Base-by-base conservation (phyloP, 2,329 filamentous ascomycete species). In the Samsoniella hepiali region DNA sequence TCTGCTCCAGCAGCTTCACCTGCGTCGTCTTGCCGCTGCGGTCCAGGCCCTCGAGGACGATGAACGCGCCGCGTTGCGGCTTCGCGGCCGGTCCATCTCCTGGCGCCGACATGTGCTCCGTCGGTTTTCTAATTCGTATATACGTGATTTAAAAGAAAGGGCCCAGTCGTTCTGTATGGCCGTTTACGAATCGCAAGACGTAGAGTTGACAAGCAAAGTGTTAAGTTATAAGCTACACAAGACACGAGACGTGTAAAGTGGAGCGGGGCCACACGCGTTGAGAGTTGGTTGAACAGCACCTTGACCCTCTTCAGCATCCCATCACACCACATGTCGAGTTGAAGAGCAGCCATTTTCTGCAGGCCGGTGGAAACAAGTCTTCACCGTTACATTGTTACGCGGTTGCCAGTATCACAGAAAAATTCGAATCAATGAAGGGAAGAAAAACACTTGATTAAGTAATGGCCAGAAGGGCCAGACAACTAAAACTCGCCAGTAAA, bases 1-100 rank as follows among this genome's bases (percentile, higher is more conserved):
- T 72, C 75, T 84, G 75, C 75, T 84, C 81, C 58, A 97, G 79
- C 53, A 87, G 77, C 70, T 88, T 84, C 69, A 91, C 93, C 82
- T 97, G 93, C 40, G 93, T 96, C 29, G 92, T 94, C 82, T 97
- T 97, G 63, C 93, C 93, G 50, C 93, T 92, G 67, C 92, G 87
- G 71, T 97, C 93, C 66, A 97, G 82, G 2, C 93, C 93, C 78
- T 97, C 93, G 63, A 97, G 86, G 5, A 94, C 90, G 60, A 97
- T 85, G 38, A 97, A 84, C 13, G 88, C 86, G 54, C 93, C 93
- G 54, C 89, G 83, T 31, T 44, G 51, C n/a, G 34, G 51, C 22
- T 40, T 40, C 51, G 11, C 51, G 51, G 51, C 22, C 3, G 32
- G 10, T 10, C 17, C 13, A 11, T 36, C 38, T 5, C 10, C 38